Evolutionary conservation across 2,329 filamentous ascomycete genomes (phyloP), one percentile per base, ranked within the genome.

Genomic region (Venturia effusa): DNA sequence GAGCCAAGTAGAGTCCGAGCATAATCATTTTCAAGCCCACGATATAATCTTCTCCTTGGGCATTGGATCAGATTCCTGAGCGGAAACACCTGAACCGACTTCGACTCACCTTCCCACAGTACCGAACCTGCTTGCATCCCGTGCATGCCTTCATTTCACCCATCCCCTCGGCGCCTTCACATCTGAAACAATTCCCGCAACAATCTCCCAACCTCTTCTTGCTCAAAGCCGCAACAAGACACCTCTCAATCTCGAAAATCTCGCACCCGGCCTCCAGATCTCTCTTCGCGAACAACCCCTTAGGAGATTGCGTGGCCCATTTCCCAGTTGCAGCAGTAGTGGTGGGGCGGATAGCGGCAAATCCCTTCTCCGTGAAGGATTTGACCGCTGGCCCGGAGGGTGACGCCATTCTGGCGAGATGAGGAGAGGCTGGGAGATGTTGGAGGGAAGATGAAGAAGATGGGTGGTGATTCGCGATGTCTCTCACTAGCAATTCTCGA

Each of bases 141-240:
- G 79, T 79, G 69, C 85, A 88, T 30, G 76, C 77, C 64, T 80
- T 81, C n/a, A 86, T 74, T 2, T 66, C 68, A 17, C 65, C 66
- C 22, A 62, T 62, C 37, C 68, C 70, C 1, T 69, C 70, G 43
- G 72, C 70, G 3, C 72, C 69, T 72, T 76, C 78, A 51, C 17
- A 13, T 6, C 75, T 73, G 68, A 82, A 83, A 71, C 85, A 88
- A 66, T 81, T 81, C 41, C 81, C 79, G 70, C 85, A 88, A 17
- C 80, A 82, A 67, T 82, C 80, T 4, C 72, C 70, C 5, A 86
- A 69, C n/a, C 80, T 75, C 3, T 74, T 71, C 1, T 78, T 77
- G 66, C 86, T 82, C 1, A 86, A 72, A 19, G 83, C 81, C 0
- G 79, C 78, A 51, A 84, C 73, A 59, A 85, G 77, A 0, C 83